phyloP scores from a whole-genome alignment of 2,329 filamentous ascomycete genomes.

The Mycosphaerella sp. region DNA sequence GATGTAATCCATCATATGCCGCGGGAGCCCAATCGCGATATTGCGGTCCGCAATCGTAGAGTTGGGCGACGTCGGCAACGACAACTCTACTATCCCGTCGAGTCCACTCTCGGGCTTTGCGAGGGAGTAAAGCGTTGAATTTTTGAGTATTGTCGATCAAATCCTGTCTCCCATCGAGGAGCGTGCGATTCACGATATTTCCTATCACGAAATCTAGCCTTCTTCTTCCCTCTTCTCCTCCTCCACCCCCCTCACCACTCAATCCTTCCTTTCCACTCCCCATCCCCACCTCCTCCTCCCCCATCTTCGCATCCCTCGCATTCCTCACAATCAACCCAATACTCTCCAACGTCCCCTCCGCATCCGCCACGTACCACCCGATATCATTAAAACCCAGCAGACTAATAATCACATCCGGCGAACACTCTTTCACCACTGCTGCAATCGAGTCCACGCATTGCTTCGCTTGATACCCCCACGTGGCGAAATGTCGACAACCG shows the following conservation, averaged over 20 bases:
- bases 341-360: conserved; percentile 20
- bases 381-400: conserved; percentile 28
- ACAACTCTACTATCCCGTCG: conserved; percentile 29
- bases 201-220: conserved; percentile 19
- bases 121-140: conserved; percentile 20
- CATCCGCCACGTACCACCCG: conserved; percentile 23
- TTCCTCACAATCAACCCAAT: conserved; percentile 31
- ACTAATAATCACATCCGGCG: conserved; percentile 32
- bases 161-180: conserved; percentile 20
- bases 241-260: too few species aligned
- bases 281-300: too few species aligned
- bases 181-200: conserved; percentile 22
- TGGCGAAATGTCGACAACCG: conserved; percentile 17
- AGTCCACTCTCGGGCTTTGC: conserved; percentile 27
- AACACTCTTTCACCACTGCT: conserved; percentile 27
- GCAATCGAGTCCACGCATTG: conserved; percentile 31
- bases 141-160: conserved; percentile 19
- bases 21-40: conserved; percentile 9
- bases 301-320: conserved; percentile 29
- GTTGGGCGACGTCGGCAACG: conserved; percentile 33
- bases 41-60: conserved; percentile 19
- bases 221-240: too few species aligned
- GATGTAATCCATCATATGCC: conserved; percentile 27
- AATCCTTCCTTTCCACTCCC: too few species aligned
- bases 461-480: conserved; percentile 32